Percentiles rank a stretch among this genome's conserved stretches.
Evolutionary conservation across 2,329 filamentous ascomycete genomes (phyloP).

Genomic region (Metarhizium robertsii): DNA sequence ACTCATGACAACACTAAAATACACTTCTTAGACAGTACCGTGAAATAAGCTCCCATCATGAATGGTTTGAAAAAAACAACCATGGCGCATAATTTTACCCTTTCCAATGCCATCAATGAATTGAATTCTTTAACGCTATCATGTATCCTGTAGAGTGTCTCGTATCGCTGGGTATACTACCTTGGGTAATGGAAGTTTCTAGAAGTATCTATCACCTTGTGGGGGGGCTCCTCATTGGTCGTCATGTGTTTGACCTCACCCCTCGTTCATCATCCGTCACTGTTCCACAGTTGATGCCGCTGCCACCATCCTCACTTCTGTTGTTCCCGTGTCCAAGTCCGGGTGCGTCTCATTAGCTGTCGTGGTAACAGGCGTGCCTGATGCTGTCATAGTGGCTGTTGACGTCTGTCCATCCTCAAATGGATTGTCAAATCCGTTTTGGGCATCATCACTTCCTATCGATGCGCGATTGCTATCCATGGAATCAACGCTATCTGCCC

Average conservation of each 20-base stretch:
- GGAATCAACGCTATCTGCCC: constrained; percentile 35
- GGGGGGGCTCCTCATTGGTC: neutral
- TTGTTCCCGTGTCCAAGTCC: constrained; percentile 5
- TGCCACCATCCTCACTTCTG: neutral
- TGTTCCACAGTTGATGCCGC: constrained; percentile 5
- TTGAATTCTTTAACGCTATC: neutral
- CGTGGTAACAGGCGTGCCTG: constrained; percentile 8
- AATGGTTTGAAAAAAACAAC: neutral
- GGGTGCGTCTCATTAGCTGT: constrained; percentile 17
- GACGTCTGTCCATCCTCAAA: constrained; percentile 18
- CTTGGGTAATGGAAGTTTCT: constrained; percentile 18
- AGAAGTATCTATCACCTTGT: constrained; percentile 18
- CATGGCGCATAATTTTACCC: neutral
- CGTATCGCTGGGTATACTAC: neutral
- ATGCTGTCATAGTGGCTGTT: neutral
- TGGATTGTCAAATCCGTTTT: constrained; percentile 19
- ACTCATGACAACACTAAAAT: too few relatives aligned
- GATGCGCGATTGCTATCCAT: constrained; percentile 38
- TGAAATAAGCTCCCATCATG: too few relatives aligned
- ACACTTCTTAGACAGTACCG: too few relatives aligned
- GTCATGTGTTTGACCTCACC: neutral
- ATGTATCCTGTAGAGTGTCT: neutral
- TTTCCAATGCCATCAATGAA: neutral
- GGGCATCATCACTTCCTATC: constrained; percentile 28
- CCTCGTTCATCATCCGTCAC: neutral